Base-by-base conservation (phyloP, 345 rosid genomes). In the Passiflora organensis region DNA sequence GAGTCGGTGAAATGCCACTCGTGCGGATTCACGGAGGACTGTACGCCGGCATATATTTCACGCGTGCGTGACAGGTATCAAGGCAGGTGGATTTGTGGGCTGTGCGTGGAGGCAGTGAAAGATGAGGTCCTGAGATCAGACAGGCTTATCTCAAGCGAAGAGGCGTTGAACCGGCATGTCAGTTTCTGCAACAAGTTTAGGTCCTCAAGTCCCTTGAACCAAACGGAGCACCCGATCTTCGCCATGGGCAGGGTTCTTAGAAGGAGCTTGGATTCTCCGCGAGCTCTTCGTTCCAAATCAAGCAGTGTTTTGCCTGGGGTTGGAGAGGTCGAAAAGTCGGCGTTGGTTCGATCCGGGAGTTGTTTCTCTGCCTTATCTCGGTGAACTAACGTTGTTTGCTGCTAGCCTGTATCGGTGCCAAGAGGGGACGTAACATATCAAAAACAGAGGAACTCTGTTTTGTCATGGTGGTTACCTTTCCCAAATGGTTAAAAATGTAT, bases 221-320 rank as follows among this genome's bases (percentile, higher is more conserved):
- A 69, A 51, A 76, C 74, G n/a, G 83, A 89, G 63, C 77, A 82
- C 63, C 97, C 91, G 16, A 86, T 89, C 43, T 74, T 76, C 0
- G 89, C 65, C 38, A 61, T 89, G 72, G 73, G 82, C 19, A 69
- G 78, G 64, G 62, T 80, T 34, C 61, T 89, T 28, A 76, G 87
- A 20, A 75, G 87, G 22, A 74, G 87, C 43, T 68, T 86, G 48
- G 95, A 85, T 56, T 63, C 76, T 13, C 80, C 76, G 0, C 59
- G 76, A 0, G 49, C 84, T 42, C 59, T 72, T 34, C 71, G 81
- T 25, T 52, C 84, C 6, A 68, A 43, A 25, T 80, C 89, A 0
- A 76, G 76, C 57, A 49, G 79, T 0, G 58, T 55, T 17, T 72
- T 88, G 67, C 83, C 80, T 1, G 71, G 53, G 10, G 57, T 80